phyloP scores from a whole-genome alignment of 163 green algal genomes.

The Prototheca cutis region DNA sequence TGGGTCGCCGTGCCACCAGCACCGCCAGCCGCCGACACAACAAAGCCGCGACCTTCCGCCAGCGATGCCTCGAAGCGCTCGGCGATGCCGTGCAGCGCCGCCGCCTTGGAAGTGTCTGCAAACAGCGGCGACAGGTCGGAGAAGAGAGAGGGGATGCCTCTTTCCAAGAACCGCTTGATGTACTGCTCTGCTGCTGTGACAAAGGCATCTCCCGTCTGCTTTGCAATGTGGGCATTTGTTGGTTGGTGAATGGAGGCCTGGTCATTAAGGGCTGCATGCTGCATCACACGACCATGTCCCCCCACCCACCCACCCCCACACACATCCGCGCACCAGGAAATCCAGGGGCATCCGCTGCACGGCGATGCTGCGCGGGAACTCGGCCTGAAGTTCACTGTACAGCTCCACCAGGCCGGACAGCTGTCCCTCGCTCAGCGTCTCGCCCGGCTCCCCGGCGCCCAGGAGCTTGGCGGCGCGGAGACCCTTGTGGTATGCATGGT shows the following conservation, averaged over 20 bases:
- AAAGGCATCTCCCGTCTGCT: conserved; percentile 62
- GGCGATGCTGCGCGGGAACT: conserved; percentile 50
- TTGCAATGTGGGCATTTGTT: too few species aligned
- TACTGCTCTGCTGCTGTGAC: conserved; percentile 55
- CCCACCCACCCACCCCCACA: too few species aligned
- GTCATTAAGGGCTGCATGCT: too few species aligned
- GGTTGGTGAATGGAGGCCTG: too few species aligned
- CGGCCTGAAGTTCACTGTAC: conserved; percentile 63
- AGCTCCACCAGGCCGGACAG: conserved; percentile 35
- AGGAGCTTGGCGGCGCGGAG: conserved; percentile 48
- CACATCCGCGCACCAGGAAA: conserved; percentile 64
- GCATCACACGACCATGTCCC: neutral
- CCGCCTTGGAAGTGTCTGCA: conserved; percentile 23
- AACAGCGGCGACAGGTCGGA: conserved; percentile 29
- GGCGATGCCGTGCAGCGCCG: conserved; percentile 43
- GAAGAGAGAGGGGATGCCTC: conserved; percentile 90
- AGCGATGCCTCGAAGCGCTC: conserved; percentile 22
- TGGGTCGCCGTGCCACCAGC: too few species aligned
- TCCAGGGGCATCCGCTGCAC: conserved; percentile 76
- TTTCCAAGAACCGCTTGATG: conserved; percentile 56
- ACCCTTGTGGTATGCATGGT: conserved; percentile 74
- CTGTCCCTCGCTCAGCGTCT: conserved; percentile 30
- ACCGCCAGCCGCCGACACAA: too few species aligned
- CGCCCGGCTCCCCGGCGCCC: conserved; percentile 10
- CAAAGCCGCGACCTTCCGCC: conserved; percentile 10